These are phyloP conservation scores for Phytophthora podocarpi DNA, from an alignment of 352 stramenopile genomes.

Conservation along the genomic window DNA sequence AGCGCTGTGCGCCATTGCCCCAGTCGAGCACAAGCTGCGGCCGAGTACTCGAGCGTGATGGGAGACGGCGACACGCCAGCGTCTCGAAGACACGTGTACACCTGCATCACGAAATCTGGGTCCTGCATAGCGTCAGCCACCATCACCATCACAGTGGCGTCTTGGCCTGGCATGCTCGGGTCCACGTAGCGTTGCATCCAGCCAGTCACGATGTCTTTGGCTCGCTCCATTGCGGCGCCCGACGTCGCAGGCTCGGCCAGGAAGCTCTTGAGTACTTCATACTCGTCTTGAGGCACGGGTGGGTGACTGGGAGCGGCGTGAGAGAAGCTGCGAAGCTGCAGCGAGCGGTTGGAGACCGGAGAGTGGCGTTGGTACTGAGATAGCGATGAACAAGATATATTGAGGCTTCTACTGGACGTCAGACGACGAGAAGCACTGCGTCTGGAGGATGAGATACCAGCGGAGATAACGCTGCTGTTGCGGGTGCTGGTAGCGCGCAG, in stretches of 20 bases:
- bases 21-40: conserved; percentile 56
- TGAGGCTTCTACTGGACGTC: conserved; percentile 7
- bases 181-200: conserved; percentile 74
- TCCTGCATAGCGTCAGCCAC: conserved; percentile 67
- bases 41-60: conserved; percentile 71
- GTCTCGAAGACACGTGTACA: conserved; percentile 65
- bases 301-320: conserved; percentile 8
- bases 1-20: conserved; percentile 57
- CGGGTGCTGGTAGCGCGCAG: conserved; percentile 3
- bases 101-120: conserved; percentile 54
- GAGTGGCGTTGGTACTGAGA: background rate
- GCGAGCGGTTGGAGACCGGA: background rate
- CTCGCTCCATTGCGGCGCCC: conserved; percentile 35
- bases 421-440: conserved; percentile 7
- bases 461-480: background rate
- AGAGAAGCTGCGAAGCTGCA: conserved; percentile 28
- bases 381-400: background rate
- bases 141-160: conserved; percentile 83
- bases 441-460: background rate
- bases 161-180: conserved; percentile 67
- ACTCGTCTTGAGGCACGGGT: conserved; percentile 48
- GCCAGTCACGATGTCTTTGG: conserved; percentile 43
- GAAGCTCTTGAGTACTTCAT: conserved; percentile 70
- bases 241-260: conserved; percentile 48
- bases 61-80: conserved; percentile 64